Conservation (phyloP, 805 yeast species). For the Barnettozyma vustinii region DNA sequence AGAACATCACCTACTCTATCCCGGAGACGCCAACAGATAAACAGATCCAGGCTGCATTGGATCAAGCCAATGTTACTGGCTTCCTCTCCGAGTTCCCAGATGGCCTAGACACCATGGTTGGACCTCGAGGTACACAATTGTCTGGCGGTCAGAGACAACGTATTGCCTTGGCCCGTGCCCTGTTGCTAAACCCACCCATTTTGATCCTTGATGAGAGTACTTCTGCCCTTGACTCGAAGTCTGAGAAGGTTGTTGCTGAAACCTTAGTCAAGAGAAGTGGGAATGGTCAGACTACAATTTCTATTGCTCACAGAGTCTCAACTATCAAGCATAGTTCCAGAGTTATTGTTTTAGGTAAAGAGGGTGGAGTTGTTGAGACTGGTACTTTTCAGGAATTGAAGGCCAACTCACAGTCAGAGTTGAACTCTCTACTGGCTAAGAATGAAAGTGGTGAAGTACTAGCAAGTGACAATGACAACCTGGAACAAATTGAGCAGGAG, state of each 20-base stretch:
- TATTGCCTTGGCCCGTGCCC: conserved; percentile 84
- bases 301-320: conserved; percentile 87
- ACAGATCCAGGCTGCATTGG: conserved; percentile 55
- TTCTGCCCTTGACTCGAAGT: conserved; percentile 84
- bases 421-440: conserved; percentile 32
- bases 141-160: conserved; percentile 96
- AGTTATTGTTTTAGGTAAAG: conserved; percentile 69
- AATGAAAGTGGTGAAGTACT: conserved; percentile 1
- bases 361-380: conserved; percentile 71
- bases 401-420: conserved; percentile 30
- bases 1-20: conserved; percentile 75
- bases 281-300: conserved; percentile 66
- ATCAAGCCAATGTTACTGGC: conserved; percentile 64
- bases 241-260: conserved; percentile 78
- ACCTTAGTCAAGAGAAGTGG: conserved; percentile 54
- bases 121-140: conserved; percentile 81
- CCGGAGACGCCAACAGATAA: conserved; percentile 44
- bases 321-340: conserved; percentile 81
- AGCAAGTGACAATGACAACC: not conserved
- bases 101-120: conserved; percentile 75
- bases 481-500: conserved; percentile 8
- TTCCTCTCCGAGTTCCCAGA: conserved; percentile 77
- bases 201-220: conserved; percentile 91
- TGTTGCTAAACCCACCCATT: conserved; percentile 73
- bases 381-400: conserved; percentile 54